phyloP scores from a whole-genome alignment of 805 yeast species.

The Candida qinlingensis region DNA sequence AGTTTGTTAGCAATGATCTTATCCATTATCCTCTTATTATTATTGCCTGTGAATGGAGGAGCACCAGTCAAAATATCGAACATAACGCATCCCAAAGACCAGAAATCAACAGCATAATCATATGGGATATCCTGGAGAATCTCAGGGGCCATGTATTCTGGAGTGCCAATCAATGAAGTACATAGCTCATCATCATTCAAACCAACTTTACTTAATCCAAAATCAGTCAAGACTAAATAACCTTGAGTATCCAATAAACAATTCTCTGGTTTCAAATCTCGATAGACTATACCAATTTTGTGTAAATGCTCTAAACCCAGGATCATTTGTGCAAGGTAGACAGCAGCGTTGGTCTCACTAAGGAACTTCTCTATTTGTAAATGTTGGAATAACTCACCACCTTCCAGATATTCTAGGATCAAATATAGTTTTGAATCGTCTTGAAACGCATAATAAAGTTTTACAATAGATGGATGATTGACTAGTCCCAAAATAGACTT shows the following conservation, averaged over 20 bases:
- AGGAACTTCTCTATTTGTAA: conserved; percentile 93
- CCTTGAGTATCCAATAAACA: conserved; percentile 92
- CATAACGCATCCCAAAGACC: conserved; percentile 82
- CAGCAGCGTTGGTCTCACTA: conserved; percentile 84
- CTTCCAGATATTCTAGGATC: conserved; percentile 76
- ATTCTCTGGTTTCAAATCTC: conserved; percentile 96
- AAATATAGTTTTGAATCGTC: conserved; percentile 72
- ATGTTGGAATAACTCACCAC: conserved; percentile 92
- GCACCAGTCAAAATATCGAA: conserved; percentile 78
- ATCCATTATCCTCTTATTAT: conserved; percentile 68
- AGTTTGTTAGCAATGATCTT: conserved; percentile 67
- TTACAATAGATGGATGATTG: conserved; percentile 79
- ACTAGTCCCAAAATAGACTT: conserved; percentile 63
- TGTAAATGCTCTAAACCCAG: conserved; percentile 91
- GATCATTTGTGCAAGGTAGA: conserved; percentile 91
- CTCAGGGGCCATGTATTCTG: conserved; percentile 89
- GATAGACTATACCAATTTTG: conserved; percentile 89
- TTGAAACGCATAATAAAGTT: conserved; percentile 77
- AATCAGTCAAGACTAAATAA: conserved; percentile 91
- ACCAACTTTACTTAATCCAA: conserved; percentile 86
- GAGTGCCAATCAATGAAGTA: conserved; percentile 77
- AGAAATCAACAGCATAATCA: conserved; percentile 82
- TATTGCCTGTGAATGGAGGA: conserved; percentile 86
- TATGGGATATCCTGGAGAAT: conserved; percentile 72
- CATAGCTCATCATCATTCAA: conserved; percentile 52